These are phyloP conservation scores for Cicer chorassanicum DNA, from an alignment of 306 rosid species.

Conservation along the genomic window DNA sequence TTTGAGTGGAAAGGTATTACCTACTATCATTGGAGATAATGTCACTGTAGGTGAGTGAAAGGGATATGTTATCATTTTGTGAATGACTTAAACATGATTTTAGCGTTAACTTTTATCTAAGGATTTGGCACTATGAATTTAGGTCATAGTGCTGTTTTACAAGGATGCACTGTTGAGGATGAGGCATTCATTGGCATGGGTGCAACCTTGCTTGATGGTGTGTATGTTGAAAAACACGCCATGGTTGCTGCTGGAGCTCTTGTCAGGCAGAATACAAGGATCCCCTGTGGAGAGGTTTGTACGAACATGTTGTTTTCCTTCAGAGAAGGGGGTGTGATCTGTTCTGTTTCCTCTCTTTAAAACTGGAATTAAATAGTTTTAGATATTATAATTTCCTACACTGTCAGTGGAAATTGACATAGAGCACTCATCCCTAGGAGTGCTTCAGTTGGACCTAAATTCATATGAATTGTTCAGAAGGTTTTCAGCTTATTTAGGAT, in stretches of 20 bases:
- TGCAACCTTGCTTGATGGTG: conserved; percentile 95
- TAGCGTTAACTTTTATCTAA: conserved; percentile 37
- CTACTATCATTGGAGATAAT: conserved; percentile 85
- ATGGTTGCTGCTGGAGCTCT: conserved; percentile 99
- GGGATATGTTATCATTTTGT: conserved; percentile 39
- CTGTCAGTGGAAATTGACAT: conserved; percentile 19
- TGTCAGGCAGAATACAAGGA: conserved; percentile 87
- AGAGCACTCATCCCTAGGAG: conserved; percentile 13
- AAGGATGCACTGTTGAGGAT: conserved; percentile 93
- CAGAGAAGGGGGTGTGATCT: conserved; percentile 8
- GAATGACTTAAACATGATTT: conserved; percentile 25
- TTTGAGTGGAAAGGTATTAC: conserved; percentile 88
- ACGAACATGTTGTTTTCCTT: conserved; percentile 32
- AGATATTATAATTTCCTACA: conserved; percentile 23
- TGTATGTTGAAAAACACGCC: conserved; percentile 81
- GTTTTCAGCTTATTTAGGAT: conserved; percentile 26
- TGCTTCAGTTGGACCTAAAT: conserved; percentile 20
- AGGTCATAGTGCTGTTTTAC: conserved; percentile 93
- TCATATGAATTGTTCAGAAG: conserved; percentile 26
- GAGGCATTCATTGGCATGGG: conserved; percentile 99
- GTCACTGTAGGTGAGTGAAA: conserved; percentile 87
- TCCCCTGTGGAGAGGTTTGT: conserved; percentile 95
- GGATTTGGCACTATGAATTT: conserved; percentile 37
- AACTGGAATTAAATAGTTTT: conserved; percentile 8
- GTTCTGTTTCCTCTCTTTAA: conserved; percentile 1